Evolutionary conservation across 805 yeast species (phyloP), one percentile per base, ranked within the genome.

Genomic region (Allodekkera sacchari): DNA sequence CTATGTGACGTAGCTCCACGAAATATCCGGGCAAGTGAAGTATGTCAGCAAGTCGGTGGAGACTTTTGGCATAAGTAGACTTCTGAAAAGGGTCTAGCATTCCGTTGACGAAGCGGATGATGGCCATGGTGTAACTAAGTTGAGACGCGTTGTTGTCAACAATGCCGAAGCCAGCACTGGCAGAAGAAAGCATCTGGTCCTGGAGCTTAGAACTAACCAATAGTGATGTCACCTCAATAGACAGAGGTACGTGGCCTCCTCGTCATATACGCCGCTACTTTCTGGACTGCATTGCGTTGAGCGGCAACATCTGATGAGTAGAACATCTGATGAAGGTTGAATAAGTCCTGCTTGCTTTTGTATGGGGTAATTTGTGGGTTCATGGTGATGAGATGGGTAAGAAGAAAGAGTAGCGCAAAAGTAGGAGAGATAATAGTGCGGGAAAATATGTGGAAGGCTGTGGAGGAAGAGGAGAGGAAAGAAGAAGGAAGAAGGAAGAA

Each of bases 101-200:
- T 3, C 96, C 97, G 54, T 92, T 92, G 17, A 92, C 96, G 57
- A 89, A 85, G 36, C 94, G 63, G 18, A 85, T 77, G 9, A 88
- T 47, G 0, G 85, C 73, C 83, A 82, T 77, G 0, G 87, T 60
- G 49, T 82, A 83, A 5, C 77, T 63, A 39, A 76, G 45, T 38
- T 74, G 66, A 3, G 73, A 45, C 1, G 61, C 39, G 29, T 50
- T 50, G 12, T 57, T 42, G 30, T 67, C 71, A 7, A 38, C 23
- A 27, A 30, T 15, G 34, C 22, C 20, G 12, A 14, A 18, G 12
- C 5, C 9, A 6, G 27, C 7, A 14, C 8, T 6, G 14, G 25
- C 16, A 22, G 10, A 14, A 24, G 6, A 12, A 13, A 41, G 37
- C n/a, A 43, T 36, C 21, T 63, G 63, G 36, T 71, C 77, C 10